These are phyloP conservation scores for Penicillium sp. DNA, from an alignment of 2,329 filamentous ascomycete species.

Conservation along the genomic window DNA sequence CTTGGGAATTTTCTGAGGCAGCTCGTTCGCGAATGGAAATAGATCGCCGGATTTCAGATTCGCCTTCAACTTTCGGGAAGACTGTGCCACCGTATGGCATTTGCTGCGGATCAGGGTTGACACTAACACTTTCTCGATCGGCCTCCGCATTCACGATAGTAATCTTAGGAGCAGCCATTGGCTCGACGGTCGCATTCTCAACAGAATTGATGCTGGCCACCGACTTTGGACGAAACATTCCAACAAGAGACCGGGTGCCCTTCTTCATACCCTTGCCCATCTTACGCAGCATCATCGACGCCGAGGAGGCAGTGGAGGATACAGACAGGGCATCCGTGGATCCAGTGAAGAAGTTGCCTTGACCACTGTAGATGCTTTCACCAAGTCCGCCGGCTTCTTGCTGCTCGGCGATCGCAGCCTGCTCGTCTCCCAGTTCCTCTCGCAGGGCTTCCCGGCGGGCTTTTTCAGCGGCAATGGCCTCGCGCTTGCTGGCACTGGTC, in stretches of 20 bases:
- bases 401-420: conserved; percentile 81
- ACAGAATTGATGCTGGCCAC: conserved; percentile 65
- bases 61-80: conserved; percentile 77
- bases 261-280: conserved; percentile 99
- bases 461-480: conserved; percentile 47
- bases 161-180: conserved; percentile 63
- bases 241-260: conserved; percentile 80
- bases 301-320: conserved; percentile 46
- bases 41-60: conserved; percentile 51
- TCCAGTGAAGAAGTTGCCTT: conserved; percentile 74
- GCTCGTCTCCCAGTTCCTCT: conserved; percentile 77
- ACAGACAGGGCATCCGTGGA: conserved; percentile 82
- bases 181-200: conserved; percentile 57
- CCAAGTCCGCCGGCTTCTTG: conserved; percentile 91
- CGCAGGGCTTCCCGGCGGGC: conserved; percentile 59
- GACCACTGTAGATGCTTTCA: conserved; percentile 84
- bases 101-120: conserved; percentile 59
- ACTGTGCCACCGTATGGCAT: conserved; percentile 67
- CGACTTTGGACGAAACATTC: conserved; percentile 91
- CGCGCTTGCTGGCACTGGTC: conserved; percentile 43
- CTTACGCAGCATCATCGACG: conserved; percentile 65
- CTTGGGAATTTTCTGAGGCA: conserved; percentile 44
- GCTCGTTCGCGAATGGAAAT: conserved; percentile 29
- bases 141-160: conserved; percentile 96
- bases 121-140: conserved; percentile 76